These are phyloP conservation scores for Ambrosiella cleistominuta DNA, from an alignment of 2,329 filamentous ascomycete species.

Conservation along the genomic window DNA sequence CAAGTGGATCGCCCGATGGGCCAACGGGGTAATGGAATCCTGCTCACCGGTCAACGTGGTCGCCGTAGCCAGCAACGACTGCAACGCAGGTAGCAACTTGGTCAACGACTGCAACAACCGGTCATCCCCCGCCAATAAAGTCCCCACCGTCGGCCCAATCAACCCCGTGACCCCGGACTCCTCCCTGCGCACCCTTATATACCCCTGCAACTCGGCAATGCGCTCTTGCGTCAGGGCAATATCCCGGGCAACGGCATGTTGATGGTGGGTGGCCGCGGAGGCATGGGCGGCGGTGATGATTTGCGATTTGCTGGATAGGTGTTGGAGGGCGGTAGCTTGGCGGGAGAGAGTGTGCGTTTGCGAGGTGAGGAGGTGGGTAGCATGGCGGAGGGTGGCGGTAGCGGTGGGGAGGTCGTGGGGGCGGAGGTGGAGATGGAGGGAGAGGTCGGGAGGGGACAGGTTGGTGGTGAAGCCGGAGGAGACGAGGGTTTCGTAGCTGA, in stretches of 20 bases:
- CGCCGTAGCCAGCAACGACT: neutral
- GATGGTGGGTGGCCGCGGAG: neutral
- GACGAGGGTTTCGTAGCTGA: no score
- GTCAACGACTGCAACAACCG: neutral
- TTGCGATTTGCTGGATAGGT: neutral
- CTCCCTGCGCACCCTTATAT: no score
- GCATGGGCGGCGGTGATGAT: neutral
- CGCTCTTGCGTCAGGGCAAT: no score
- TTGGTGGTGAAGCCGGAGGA: constrained; percentile 30
- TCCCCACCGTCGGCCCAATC: no score
- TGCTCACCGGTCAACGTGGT: neutral
- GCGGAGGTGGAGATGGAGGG: constrained; percentile 29
- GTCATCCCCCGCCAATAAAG: neutral
- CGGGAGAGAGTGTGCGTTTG: constrained; percentile 43
- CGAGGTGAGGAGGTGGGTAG: constrained; percentile 45
- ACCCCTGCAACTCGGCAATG: no score
- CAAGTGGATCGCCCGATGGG: constrained; percentile 33
- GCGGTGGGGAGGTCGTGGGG: constrained; percentile 44
- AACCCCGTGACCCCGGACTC: no score
- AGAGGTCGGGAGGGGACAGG: constrained; percentile 29
- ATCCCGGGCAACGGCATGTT: no score
- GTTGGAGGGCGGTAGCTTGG: constrained; percentile 40
- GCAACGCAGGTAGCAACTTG: neutral
- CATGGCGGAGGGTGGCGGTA: constrained; percentile 44
- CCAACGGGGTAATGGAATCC: neutral